A percentile compares a stretch with the other conserved stretches of the same genome.
phyloP scores from a whole-genome alignment of 2,329 filamentous ascomycete genomes.

The Stagonosporopsis vannaccii region DNA sequence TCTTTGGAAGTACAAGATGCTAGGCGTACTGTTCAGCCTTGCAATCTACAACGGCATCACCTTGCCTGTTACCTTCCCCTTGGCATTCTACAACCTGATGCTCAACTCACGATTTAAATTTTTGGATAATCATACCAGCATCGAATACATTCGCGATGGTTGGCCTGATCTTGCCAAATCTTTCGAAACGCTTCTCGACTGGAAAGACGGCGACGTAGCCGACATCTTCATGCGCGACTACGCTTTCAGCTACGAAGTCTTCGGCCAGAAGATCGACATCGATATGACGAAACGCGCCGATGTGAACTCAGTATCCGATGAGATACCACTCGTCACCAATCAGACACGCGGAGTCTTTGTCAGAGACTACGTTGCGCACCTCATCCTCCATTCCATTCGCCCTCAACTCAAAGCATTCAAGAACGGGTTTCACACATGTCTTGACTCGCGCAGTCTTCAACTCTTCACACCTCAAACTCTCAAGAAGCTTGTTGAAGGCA shows the following conservation, averaged over 20 bases:
- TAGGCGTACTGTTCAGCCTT: constrained; percentile 86
- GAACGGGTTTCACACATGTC: constrained; percentile 78
- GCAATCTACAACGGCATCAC: constrained; percentile 94
- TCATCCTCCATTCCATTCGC: constrained; percentile 78
- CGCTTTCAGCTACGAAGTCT: constrained; percentile 76
- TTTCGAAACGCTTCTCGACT: constrained; percentile 75
- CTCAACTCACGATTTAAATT: constrained; percentile 72
- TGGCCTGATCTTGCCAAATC: constrained; percentile 85
- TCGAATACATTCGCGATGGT: constrained; percentile 84
- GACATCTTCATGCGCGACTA: constrained; percentile 86
- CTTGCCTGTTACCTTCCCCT: constrained; percentile 86
- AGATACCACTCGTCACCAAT: constrained; percentile 79
- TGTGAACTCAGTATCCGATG: constrained; percentile 29
- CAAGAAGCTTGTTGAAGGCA: constrained; percentile 82
- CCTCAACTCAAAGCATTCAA: constrained; percentile 83
- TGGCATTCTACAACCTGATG: constrained; percentile 82
- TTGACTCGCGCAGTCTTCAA: constrained; percentile 73
- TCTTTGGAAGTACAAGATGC: constrained; percentile 86
- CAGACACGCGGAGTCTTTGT: constrained; percentile 81
- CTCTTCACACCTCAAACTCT: constrained; percentile 59
- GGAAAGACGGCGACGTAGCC: constrained; percentile 80
- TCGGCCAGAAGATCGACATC: constrained; percentile 61
- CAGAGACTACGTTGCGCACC: constrained; percentile 82
- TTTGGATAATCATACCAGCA: constrained; percentile 24
- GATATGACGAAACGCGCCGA: constrained; percentile 56